These are phyloP conservation scores for Apium graveolens DNA, from an alignment of 129 eudicot species.

Conservation along the genomic window DNA sequence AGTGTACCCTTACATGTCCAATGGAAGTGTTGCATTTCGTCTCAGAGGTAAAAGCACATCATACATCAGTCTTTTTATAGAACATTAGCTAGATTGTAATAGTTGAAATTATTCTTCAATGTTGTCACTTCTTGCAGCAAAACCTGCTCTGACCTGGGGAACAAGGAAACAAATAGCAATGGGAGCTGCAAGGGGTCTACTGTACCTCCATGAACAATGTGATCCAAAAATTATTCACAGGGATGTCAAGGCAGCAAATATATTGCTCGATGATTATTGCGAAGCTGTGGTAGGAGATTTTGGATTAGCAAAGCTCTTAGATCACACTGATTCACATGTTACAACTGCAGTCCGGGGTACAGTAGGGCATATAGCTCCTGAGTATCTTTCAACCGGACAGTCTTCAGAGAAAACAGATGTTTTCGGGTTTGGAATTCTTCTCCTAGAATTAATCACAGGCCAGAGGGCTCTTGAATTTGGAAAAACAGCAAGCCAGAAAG, in stretches of 20 bases:
- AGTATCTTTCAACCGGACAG: slow-evolving; percentile 91
- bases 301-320: slow-evolving; percentile 92
- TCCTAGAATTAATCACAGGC: slow-evolving; percentile 78
- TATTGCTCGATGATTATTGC: slow-evolving; percentile 75
- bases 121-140: slow-evolving; percentile 40
- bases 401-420: slow-evolving; percentile 97
- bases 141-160: slow-evolving; percentile 85
- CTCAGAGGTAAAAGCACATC: slow-evolving; percentile 55
- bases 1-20: slow-evolving; percentile 91
- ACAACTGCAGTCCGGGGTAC: slow-evolving; percentile 97
- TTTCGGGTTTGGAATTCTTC: slow-evolving; percentile 86
- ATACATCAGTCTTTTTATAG: not conserved
- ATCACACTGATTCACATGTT: slow-evolving; percentile 81
- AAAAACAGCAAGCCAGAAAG: slow-evolving; percentile 86
- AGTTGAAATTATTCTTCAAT: not conserved
- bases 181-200: slow-evolving; percentile 83
- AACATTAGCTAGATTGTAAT: not conserved
- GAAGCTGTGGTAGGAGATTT: slow-evolving; percentile 98
- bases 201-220: slow-evolving; percentile 92
- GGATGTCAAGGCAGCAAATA: slow-evolving; percentile 96
- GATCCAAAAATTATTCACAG: slow-evolving; percentile 95
- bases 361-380: slow-evolving; percentile 96
- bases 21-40: slow-evolving; percentile 95
- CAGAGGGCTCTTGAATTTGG: slow-evolving; percentile 82
- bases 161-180: slow-evolving; percentile 77